Conservation (phyloP, 352 stramenopile genomes). For the Phytopythium cucurbitacearum region DNA sequence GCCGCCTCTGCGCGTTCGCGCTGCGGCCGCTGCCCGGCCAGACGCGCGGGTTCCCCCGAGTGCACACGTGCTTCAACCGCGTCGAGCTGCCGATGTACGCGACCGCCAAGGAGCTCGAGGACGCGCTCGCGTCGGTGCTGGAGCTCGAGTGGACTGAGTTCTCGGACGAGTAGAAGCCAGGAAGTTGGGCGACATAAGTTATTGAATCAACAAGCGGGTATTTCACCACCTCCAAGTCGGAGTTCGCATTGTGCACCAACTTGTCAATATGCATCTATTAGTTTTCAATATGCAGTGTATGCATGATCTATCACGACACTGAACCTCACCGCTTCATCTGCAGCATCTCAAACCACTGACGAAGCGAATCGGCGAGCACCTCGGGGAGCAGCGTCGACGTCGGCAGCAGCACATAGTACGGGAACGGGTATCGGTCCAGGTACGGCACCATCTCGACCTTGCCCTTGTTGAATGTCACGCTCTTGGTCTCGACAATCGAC, state of each 20-base stretch:
- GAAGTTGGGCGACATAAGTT: no score
- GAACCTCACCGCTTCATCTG: conserved; percentile 52
- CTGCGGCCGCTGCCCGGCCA: conserved; percentile 53
- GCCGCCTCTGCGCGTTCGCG: conserved; percentile 71
- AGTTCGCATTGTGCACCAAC: no score
- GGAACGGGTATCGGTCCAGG: conserved; percentile 99
- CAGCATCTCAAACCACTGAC: conserved; percentile 99
- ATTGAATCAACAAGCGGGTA: no score
- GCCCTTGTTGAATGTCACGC: conserved; percentile 95
- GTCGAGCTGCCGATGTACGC: conserved; percentile 76
- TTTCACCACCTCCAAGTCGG: no score
- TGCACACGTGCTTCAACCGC: conserved; percentile 85
- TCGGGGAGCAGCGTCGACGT: conserved; percentile 96
- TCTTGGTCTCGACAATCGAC: conserved; percentile 98
- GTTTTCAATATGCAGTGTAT: no score
- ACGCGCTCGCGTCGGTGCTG: conserved; percentile 93
- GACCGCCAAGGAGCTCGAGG: conserved; percentile 89
- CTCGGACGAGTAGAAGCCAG: conserved; percentile 52
- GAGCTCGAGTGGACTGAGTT: conserved; percentile 97
- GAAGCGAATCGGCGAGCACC: conserved; percentile 98
- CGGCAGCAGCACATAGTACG: conserved; percentile 98
- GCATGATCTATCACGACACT: not conserved
- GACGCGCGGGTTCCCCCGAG: conserved; percentile 63
- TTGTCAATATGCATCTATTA: no score
- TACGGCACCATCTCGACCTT: conserved; percentile 97